phyloP scores from a whole-genome alignment of 1,284 basidiomycete genomes.

The Puccinia triticina region DNA sequence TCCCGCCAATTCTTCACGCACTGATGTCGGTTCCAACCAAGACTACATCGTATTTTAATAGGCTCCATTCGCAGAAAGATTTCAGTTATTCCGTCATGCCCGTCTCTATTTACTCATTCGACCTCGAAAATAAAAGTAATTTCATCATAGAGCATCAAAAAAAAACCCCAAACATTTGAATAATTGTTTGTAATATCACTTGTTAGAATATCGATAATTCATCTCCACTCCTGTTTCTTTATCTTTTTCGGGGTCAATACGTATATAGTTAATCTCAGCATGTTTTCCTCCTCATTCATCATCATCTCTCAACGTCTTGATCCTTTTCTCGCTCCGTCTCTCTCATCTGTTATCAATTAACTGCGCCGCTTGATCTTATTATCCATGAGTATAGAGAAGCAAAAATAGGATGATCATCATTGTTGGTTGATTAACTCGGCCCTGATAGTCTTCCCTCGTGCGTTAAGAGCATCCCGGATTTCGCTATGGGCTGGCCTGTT shows the following conservation, averaged over 20 bases:
- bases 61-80: not conserved
- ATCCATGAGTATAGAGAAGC: too few relatives aligned
- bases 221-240: not conserved
- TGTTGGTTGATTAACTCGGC: too few relatives aligned
- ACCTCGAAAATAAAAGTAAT: not conserved
- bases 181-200: constrained; percentile 8
- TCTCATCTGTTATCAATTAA: not conserved
- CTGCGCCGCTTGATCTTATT: too few relatives aligned
- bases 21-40: constrained; percentile 38
- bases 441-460: too few relatives aligned
- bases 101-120: not conserved
- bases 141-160: not conserved
- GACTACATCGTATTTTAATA: not conserved
- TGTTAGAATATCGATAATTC: not conserved
- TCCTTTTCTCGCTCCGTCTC: not conserved
- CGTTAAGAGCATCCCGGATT: too few relatives aligned
- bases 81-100: not conserved
- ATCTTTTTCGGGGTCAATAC: not conserved
- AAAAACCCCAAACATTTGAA: not conserved
- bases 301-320: not conserved
- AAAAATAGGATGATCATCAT: too few relatives aligned
- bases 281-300: not conserved
- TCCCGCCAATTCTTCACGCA: constrained; percentile 40
- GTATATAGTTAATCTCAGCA: not conserved
- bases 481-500: too few relatives aligned